phyloP scores from a whole-genome alignment of 176 grass and related monocot genomes.

The Zoysia pacifica region DNA sequence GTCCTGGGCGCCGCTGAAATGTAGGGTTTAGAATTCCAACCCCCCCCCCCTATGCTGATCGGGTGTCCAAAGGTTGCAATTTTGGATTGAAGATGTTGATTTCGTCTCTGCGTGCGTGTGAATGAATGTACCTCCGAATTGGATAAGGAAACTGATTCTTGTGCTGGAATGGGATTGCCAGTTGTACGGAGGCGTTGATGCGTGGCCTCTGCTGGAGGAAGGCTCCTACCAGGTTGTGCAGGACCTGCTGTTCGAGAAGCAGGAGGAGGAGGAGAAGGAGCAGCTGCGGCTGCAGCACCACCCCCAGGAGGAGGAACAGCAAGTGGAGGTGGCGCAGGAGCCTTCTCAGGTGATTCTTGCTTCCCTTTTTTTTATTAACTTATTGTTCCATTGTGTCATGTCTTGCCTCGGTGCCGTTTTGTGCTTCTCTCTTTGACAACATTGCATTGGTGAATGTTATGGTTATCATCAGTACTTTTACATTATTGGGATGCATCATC shows the following conservation, averaged over 20 bases:
- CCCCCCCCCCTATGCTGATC: background rate
- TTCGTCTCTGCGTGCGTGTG: background rate
- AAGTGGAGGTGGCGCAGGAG: background rate
- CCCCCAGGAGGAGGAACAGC: background rate
- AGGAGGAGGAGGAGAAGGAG: background rate
- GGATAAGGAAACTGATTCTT: background rate
- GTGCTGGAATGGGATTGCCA: background rate
- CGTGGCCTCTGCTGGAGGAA: constrained; percentile 10
- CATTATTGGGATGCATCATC: background rate
- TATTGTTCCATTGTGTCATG: background rate
- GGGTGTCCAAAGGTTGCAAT: background rate
- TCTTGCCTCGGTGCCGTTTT: background rate
- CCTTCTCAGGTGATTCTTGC: background rate
- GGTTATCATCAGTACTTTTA: background rate
- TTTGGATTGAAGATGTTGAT: background rate
- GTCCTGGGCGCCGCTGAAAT: background rate
- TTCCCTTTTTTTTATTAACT: background rate
- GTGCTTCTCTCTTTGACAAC: background rate
- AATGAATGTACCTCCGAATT: background rate
- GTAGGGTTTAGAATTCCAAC: background rate
- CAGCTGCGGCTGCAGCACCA: background rate
- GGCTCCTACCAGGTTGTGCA: constrained; percentile 4
- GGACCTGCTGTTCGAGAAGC: background rate
- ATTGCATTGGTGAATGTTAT: background rate
- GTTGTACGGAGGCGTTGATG: background rate